These are phyloP conservation scores for Dipodascus albidus DNA, from an alignment of 805 yeast genomes.

Conservation along the genomic window DNA sequence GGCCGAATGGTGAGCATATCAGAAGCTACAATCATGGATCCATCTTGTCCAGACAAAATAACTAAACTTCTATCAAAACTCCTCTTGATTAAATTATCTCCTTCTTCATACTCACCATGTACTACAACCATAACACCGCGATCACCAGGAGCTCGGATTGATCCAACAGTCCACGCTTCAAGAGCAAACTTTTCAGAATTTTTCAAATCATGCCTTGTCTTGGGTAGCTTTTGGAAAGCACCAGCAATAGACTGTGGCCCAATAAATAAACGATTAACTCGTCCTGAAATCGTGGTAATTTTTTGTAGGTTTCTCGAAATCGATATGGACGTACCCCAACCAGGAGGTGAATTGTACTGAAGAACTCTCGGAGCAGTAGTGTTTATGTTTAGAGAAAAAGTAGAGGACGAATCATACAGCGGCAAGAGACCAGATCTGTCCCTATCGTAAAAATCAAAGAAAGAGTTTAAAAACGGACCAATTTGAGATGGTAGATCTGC, in stretches of 20 bases:
- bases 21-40: constrained; percentile 72
- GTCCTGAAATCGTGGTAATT: constrained; percentile 36
- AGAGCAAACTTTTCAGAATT: constrained; percentile 60
- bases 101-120: constrained; percentile 80
- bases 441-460: constrained; percentile 69
- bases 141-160: constrained; percentile 47
- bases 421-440: constrained; percentile 58
- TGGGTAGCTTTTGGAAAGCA: constrained; percentile 61
- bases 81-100: constrained; percentile 33
- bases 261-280: constrained; percentile 45
- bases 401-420: constrained; percentile 72
- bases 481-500: constrained; percentile 56
- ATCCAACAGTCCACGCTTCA: constrained; percentile 47
- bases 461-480: constrained; percentile 69
- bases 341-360: constrained; percentile 11
- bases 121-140: constrained; percentile 67
- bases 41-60: constrained; percentile 51
- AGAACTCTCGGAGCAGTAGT: constrained; percentile 47
- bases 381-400: constrained; percentile 73
- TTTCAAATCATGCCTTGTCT: constrained; percentile 55
- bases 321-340: constrained; percentile 39
- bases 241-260: constrained; percentile 61
- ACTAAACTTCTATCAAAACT: constrained; percentile 80
- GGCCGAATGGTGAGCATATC: constrained; percentile 67
- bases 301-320: constrained; percentile 67